Conservation (phyloP, 495 filamentous ascomycete genomes). For the Hypoxylon subgilvum region DNA sequence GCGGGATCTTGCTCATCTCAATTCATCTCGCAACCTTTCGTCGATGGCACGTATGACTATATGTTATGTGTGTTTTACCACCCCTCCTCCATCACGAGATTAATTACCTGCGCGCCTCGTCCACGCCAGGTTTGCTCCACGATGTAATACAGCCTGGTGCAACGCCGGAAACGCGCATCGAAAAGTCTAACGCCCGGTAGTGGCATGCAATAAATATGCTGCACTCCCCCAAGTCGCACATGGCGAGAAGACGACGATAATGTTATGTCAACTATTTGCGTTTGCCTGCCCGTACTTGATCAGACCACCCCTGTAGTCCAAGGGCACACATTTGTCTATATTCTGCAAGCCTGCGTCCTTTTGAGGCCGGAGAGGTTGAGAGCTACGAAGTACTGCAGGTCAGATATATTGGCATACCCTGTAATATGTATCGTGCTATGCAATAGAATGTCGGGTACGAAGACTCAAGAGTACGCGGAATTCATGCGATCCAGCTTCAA, state of each 20-base stretch:
- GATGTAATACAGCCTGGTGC: slow-evolving; percentile 8
- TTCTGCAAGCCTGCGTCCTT: no score
- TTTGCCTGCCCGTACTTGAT: slow-evolving; percentile 12
- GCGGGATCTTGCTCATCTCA: slow-evolving; percentile 29
- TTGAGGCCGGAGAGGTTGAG: no score
- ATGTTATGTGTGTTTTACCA: no score
- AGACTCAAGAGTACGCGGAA: slow-evolving; percentile 8
- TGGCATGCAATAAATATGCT: background rate
- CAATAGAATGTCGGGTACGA: background rate
- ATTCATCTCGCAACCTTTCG: slow-evolving; percentile 2
- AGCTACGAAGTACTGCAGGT: no score
- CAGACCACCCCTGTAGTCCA: slow-evolving; percentile 5
- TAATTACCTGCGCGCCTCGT: slow-evolving; percentile 6
- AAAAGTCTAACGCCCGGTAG: slow-evolving; percentile 22
- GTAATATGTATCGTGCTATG: no score
- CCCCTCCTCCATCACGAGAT: slow-evolving; percentile 26
- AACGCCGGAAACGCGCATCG: slow-evolving; percentile 32
- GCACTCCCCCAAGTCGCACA: slow-evolving; percentile 25
- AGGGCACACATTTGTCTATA: no score
- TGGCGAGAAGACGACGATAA: slow-evolving; percentile 25
- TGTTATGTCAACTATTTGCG: slow-evolving; percentile 3
- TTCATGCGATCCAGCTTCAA: slow-evolving; percentile 4
- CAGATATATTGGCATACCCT: no score
- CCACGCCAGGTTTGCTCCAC: background rate
- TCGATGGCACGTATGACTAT: slow-evolving; percentile 14